phyloP scores from a whole-genome alignment of 2,329 filamentous ascomycete genomes.

The Diaporthe citriasiana region DNA sequence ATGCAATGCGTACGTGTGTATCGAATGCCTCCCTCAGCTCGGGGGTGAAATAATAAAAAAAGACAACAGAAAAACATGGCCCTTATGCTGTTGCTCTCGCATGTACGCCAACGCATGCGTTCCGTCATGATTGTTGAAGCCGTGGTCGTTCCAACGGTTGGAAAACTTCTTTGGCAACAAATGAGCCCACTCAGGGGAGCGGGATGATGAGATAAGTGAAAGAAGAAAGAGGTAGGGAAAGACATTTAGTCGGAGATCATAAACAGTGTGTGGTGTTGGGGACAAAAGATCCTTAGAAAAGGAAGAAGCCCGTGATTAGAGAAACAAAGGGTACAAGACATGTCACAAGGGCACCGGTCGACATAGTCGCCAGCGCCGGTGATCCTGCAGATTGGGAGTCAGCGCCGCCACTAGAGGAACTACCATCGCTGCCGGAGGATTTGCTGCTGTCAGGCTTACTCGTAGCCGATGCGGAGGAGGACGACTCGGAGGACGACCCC shows the following conservation, averaged over 20 bases:
- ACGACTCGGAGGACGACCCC: constrained; percentile 27
- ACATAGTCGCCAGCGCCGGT: constrained; percentile 29
- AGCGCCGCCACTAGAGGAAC: constrained; percentile 35
- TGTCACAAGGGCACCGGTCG: constrained; percentile 27
- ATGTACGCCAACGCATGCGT: constrained; percentile 17
- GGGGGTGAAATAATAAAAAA: background rate
- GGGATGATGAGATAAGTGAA: constrained; percentile 1
- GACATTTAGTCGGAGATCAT: constrained; percentile 2
- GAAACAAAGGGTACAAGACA: constrained; percentile 38
- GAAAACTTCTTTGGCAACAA: background rate
- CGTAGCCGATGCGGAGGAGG: constrained; percentile 37
- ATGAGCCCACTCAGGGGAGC: background rate
- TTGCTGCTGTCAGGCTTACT: constrained; percentile 41
- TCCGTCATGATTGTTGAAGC: constrained; percentile 23
- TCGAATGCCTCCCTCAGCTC: constrained; percentile 12
- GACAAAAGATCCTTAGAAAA: constrained; percentile 32
- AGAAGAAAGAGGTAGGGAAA: background rate
- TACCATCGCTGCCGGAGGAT: constrained; percentile 12
- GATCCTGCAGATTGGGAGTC: constrained; percentile 38
- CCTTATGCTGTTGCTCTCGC: constrained; percentile 1
- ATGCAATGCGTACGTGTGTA: constrained; percentile 32
- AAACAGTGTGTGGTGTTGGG: background rate
- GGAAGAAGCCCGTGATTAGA: constrained; percentile 34
- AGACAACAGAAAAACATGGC: constrained; percentile 2
- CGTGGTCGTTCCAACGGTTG: background rate